Evolutionary conservation across 176 grass and related monocot genomes (phyloP).

Genomic region (Phyllostachys edulis): DNA sequence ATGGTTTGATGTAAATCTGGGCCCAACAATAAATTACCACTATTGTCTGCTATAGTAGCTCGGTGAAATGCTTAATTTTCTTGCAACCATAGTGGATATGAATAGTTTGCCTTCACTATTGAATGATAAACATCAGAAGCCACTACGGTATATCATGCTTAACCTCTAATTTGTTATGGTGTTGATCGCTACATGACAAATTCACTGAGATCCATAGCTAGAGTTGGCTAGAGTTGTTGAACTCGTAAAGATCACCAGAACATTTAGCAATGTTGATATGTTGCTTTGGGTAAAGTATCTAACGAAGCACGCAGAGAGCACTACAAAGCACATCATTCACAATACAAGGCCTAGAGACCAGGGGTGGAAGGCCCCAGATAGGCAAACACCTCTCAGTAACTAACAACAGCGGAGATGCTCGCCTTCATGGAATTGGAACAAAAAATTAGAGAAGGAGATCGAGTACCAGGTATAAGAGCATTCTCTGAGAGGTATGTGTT

Average conservation of each 20-base stretch:
- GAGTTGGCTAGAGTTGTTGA: background rate
- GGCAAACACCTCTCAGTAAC: background rate
- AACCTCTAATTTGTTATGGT: background rate
- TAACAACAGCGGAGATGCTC: background rate
- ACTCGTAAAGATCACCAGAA: constrained; percentile 6
- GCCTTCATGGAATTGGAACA: background rate
- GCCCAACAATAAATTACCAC: background rate
- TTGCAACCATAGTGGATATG: background rate
- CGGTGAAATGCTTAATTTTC: background rate
- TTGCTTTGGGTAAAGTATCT: background rate
- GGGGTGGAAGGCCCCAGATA: background rate
- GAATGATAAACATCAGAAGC: background rate
- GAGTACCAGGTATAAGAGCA: constrained; percentile 85
- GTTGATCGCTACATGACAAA: background rate
- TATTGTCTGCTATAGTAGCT: background rate
- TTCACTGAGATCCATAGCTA: constrained; percentile 5
- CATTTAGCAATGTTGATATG: background rate
- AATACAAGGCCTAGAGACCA: background rate
- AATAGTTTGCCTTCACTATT: background rate
- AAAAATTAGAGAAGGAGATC: background rate
- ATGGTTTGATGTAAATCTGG: too few species aligned
- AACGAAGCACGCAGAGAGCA: background rate
- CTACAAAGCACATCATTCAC: background rate
- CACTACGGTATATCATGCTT: background rate
- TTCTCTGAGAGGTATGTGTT: constrained; percentile 97